Percentiles rank a stretch among this genome's conserved stretches.
These are phyloP conservation scores for Globisporangium acanthophoron DNA, from an alignment of 352 stramenopile genomes.

Conservation along the genomic window DNA sequence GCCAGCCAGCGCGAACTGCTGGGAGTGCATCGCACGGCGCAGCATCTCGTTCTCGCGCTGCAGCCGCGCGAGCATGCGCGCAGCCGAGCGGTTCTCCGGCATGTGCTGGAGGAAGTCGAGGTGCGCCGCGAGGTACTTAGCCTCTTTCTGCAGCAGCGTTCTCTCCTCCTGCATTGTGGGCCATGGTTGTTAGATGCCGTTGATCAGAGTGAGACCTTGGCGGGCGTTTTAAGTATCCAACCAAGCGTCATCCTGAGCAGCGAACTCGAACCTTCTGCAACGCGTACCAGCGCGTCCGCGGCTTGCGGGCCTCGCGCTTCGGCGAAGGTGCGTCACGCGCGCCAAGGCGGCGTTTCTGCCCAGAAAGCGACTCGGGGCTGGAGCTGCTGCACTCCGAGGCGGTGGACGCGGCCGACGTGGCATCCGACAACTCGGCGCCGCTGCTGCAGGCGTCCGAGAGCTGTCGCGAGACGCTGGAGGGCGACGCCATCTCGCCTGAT, in stretches of 20 bases:
- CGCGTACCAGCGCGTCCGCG: conserved; percentile 9
- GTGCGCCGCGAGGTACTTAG: conserved; percentile 9
- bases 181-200: background rate
- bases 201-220: too few relatives aligned
- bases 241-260: background rate
- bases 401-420: background rate
- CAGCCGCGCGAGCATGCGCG: conserved; percentile 2
- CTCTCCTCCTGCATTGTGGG: conserved; percentile 13
- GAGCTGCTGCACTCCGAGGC: background rate
- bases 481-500: too few relatives aligned
- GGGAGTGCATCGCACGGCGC: conserved; percentile 2
- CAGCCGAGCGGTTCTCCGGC: conserved; percentile 5
- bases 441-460: background rate
- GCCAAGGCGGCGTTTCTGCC: background rate
- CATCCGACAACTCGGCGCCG: background rate
- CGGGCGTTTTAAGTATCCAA: background rate
- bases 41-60: conserved; percentile 12
- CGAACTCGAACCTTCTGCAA: conserved; percentile 6
- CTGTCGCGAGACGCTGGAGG: too few relatives aligned
- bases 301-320: background rate
- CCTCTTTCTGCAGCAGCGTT: conserved; percentile 11
- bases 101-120: conserved; percentile 10
- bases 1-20: conserved; percentile 5
- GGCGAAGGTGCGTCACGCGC: background rate
- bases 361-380: background rate